phyloP scores from a whole-genome alignment of 331 rosid species.

The Ulmus americana region DNA sequence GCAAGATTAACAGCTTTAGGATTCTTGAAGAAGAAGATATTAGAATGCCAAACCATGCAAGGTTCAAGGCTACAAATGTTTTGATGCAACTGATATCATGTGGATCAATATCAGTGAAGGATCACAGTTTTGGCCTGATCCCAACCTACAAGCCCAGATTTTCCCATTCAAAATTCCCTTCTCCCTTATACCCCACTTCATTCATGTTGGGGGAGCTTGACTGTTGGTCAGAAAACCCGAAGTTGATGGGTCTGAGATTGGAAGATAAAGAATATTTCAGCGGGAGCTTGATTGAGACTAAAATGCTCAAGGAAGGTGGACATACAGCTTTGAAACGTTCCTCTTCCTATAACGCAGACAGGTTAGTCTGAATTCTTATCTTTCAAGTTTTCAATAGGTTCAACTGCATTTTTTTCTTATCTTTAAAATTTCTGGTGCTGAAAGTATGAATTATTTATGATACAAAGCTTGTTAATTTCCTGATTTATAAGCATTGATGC shows the following conservation, averaged over 20 bases:
- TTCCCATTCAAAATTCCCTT: constrained; percentile 57
- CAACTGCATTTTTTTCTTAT: neutral
- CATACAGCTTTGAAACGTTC: constrained; percentile 55
- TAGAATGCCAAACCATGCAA: constrained; percentile 51
- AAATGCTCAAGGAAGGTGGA: constrained; percentile 47
- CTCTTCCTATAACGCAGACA: constrained; percentile 71
- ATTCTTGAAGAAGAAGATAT: constrained; percentile 55
- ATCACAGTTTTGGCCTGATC: constrained; percentile 62
- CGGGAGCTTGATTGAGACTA: constrained; percentile 73
- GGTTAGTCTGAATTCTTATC: constrained; percentile 42
- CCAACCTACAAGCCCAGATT: constrained; percentile 64
- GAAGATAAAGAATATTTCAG: constrained; percentile 82
- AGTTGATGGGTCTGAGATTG: constrained; percentile 52
- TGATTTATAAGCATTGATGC: neutral
- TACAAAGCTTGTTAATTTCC: neutral
- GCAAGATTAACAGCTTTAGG: constrained; percentile 76
- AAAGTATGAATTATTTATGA: neutral
- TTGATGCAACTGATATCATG: constrained; percentile 83
- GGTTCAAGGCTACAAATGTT: constrained; percentile 59
- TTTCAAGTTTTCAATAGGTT: constrained; percentile 10
- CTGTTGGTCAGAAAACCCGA: constrained; percentile 55
- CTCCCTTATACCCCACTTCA: constrained; percentile 61
- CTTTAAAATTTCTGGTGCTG: neutral
- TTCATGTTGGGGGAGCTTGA: constrained; percentile 62
- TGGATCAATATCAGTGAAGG: constrained; percentile 79